Conservation (phyloP, 495 filamentous ascomycete species). For the Penicillium lagena region DNA sequence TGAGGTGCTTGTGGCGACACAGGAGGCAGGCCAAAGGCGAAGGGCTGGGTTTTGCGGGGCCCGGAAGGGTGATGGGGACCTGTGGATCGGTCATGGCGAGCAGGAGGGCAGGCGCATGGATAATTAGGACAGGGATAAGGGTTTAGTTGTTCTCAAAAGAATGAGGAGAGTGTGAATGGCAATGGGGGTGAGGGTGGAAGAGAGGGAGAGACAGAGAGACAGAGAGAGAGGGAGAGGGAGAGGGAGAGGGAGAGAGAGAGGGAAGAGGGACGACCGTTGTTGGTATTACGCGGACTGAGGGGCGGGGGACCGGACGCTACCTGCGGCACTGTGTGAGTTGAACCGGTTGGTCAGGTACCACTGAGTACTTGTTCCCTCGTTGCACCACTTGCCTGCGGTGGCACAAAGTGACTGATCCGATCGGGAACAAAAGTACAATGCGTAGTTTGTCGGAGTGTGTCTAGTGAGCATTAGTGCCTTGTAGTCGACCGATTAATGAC, state of each 20-base stretch:
- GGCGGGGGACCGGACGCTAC: too few species aligned
- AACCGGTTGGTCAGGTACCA: too few species aligned
- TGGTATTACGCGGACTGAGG: background rate
- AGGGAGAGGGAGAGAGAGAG: background rate
- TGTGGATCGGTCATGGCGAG: constrained; percentile 18
- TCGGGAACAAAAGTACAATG: too few species aligned
- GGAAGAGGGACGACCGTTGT: background rate
- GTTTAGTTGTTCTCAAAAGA: background rate
- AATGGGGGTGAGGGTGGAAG: background rate
- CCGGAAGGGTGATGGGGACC: constrained; percentile 4
- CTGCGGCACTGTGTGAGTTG: too few species aligned
- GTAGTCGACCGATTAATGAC: too few species aligned
- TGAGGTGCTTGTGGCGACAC: constrained; percentile 57
- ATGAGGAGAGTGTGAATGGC: background rate
- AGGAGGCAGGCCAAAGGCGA: constrained; percentile 48
- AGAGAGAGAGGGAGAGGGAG: background rate
- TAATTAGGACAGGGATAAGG: background rate
- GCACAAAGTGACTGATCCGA: too few species aligned
- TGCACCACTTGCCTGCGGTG: too few species aligned
- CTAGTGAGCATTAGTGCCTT: too few species aligned
- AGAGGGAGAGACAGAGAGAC: background rate
- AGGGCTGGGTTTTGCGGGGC: constrained; percentile 22
- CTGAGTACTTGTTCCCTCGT: too few species aligned
- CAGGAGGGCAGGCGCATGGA: constrained; percentile 1
- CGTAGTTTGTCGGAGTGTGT: too few species aligned